phyloP scores from a whole-genome alignment of 2,329 filamentous ascomycete species.

The Trichoderma pleuroti region DNA sequence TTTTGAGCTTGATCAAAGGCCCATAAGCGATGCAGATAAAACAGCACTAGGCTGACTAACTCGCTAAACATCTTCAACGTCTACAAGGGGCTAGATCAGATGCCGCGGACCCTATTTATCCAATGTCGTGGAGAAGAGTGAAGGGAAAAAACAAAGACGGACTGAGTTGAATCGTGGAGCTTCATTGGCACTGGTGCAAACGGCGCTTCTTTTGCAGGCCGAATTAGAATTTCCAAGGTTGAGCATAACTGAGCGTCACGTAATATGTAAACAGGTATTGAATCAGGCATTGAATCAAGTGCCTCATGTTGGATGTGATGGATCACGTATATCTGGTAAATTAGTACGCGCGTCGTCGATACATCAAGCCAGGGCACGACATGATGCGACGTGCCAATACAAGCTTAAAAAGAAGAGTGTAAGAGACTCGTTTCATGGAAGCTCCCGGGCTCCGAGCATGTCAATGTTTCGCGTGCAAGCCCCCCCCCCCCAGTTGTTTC shows the following conservation, averaged over 20 bases:
- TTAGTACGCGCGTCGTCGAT: not conserved
- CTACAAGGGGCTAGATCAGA: not conserved
- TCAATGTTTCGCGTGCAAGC: not conserved
- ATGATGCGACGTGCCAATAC: not conserved
- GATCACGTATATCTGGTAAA: not conserved
- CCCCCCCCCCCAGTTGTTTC: not conserved
- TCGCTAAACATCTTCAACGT: not conserved
- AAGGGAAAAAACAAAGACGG: not conserved
- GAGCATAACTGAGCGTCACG: not conserved
- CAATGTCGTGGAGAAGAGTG: not conserved
- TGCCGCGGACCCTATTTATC: not conserved
- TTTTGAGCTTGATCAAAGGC: not conserved
- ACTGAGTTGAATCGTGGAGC: not conserved
- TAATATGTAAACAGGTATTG: not conserved
- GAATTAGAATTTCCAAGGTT: not conserved
- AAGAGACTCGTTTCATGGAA: not conserved
- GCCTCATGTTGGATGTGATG: not conserved
- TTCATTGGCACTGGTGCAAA: not conserved
- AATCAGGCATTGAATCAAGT: not conserved
- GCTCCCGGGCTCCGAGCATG: not conserved
- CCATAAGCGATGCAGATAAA: not conserved
- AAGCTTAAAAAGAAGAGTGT: not conserved
- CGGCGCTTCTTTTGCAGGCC: not conserved
- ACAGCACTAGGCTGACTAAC: not conserved
- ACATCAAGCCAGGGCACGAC: not conserved